Evolutionary conservation across 1,139 yeast genomes (phyloP), one percentile per base, ranked within the genome.

Genomic region (Pneumocystis canis): DNA sequence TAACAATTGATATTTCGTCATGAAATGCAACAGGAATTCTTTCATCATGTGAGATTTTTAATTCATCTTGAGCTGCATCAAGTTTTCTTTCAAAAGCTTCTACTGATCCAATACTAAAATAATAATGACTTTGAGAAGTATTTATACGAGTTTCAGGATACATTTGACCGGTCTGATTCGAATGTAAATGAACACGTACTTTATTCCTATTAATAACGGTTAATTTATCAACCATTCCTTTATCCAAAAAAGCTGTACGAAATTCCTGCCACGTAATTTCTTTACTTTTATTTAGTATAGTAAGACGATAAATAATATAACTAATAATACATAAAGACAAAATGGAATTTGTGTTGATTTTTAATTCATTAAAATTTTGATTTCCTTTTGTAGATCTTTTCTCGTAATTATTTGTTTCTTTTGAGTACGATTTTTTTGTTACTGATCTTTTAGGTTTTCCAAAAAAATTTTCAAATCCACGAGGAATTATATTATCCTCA

Each of bases 81-180:
- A 94, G 78, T 68, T 85, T 85, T 65, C 85, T 83, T 75, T 94
- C 98, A 74, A 94, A 92, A n/a, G 84, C 78, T 69, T 89, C 97
- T 31, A 90, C 83, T 0, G 96, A 87, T 5, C 98, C 99, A 70
- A 94, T 89, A 58, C 87, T 83, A 76, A 94, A 94, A 25, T 78
- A 78, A 47, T 69, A 67, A 11, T 68, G 73, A 25, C 58, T 39
- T 32, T 62, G 60, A 30, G 60, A 61, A 11, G 64, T 59, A 16
- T 60, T 59, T 30, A 39, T 57, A 57, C 41, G 59, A 56, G 67
- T 66, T 57, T 69, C 70, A 5, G 69, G 62, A 37, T 68, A 69
- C 5, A 71, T 75, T 40, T 66, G 63, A 5, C 68, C 66, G 14
- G 71, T 75, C 1, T 84, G 83, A 18, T 84, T 84, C 1, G 80